Conservation (phyloP, 768 basidiomycete species). For the Hirschioporus abietinus region DNA sequence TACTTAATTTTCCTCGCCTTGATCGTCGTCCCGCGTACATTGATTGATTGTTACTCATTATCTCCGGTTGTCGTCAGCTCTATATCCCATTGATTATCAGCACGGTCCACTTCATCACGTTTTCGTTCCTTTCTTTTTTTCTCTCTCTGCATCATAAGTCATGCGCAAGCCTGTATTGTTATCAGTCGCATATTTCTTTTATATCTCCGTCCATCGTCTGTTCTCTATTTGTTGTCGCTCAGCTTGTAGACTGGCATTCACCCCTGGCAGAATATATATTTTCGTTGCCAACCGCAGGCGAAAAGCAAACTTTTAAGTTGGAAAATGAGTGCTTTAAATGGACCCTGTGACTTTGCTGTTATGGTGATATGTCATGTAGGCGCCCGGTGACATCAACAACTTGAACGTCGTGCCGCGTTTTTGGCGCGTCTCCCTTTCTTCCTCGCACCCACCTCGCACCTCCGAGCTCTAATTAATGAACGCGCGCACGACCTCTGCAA, state of each 20-base stretch:
- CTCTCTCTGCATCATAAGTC: background rate
- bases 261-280: background rate
- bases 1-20: background rate
- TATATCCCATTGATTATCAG: slow-evolving; percentile 1
- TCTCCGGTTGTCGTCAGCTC: background rate
- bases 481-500: background rate
- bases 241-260: background rate
- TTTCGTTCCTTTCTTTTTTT: background rate
- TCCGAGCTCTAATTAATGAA: background rate
- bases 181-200: background rate
- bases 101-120: background rate
- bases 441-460: background rate
- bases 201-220: background rate
- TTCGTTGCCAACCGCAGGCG: background rate
- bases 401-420: background rate
- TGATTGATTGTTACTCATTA: background rate
- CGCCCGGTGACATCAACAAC: background rate
- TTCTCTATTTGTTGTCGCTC: background rate
- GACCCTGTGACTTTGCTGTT: background rate
- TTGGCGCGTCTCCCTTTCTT: background rate
- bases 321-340: background rate
- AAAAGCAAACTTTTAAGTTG: no score
- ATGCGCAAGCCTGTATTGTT: slow-evolving; percentile 1
- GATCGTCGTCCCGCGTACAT: background rate
- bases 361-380: background rate